phyloP scores from a whole-genome alignment of 371 early-diverging fungal species.

The Aphelidium insulamus region DNA sequence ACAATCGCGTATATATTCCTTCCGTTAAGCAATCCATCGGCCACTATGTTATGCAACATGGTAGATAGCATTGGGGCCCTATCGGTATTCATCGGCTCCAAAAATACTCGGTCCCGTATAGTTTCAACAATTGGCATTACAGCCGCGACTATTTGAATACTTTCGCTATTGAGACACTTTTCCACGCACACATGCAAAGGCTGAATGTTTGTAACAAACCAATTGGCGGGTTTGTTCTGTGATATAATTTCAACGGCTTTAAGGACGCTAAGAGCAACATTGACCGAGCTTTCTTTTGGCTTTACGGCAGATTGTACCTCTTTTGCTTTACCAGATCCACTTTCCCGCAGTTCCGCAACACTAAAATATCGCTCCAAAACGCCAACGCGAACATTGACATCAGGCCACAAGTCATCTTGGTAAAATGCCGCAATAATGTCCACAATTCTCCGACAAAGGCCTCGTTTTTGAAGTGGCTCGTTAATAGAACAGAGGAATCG shows the following conservation, averaged over 20 bases:
- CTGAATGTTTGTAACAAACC: constrained; percentile 38
- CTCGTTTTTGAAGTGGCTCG: constrained; percentile 26
- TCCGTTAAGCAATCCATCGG: no score
- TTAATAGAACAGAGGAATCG: constrained; percentile 39
- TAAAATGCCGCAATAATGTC: constrained; percentile 36
- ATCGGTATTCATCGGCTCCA: no score
- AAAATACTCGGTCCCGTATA: no score
- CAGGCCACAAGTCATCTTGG: constrained; percentile 27
- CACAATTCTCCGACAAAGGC: constrained; percentile 29
- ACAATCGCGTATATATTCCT: no score
- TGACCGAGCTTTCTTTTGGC: constrained; percentile 12
- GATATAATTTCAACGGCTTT: constrained; percentile 42
- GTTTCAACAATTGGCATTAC: no score
- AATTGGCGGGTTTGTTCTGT: constrained; percentile 27
- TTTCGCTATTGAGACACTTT: constrained; percentile 37
- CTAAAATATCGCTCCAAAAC: constrained; percentile 14
- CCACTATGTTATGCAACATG: no score
- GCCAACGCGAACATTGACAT: constrained; percentile 21
- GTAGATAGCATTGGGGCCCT: no score
- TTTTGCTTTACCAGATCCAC: constrained; percentile 15
- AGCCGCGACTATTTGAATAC: no score
- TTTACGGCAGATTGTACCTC: constrained; percentile 18
- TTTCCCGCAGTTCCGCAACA: constrained; percentile 11
- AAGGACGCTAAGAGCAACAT: constrained; percentile 31
- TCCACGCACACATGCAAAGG: constrained; percentile 41